Percentiles rank a stretch among this genome's conserved stretches.
Evolutionary conservation across 495 filamentous ascomycete genomes (phyloP).

Genomic region (Hypoxylon lienhwacheense): DNA sequence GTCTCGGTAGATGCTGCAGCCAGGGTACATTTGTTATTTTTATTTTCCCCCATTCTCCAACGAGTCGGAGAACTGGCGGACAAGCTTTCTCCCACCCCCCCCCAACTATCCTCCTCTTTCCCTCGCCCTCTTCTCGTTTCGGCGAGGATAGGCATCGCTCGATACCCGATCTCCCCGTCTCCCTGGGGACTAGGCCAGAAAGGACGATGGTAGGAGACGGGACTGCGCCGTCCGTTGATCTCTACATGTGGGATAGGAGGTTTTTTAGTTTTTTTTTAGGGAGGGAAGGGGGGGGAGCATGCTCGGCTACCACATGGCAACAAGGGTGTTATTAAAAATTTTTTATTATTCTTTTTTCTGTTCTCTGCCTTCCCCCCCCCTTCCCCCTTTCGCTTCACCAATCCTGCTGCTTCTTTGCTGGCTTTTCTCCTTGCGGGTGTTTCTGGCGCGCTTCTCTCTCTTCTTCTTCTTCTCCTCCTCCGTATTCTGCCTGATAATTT

Average conservation of each 20-base stretch:
- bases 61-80: slow-evolving; percentile 11
- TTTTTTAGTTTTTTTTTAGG: no score
- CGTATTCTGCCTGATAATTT: slow-evolving; percentile 35
- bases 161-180: slow-evolving; percentile 33
- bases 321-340: no score
- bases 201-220: no score
- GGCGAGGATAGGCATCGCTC: slow-evolving; percentile 22
- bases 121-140: no score
- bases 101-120: no score
- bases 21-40: slow-evolving; percentile 16
- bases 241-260: no score
- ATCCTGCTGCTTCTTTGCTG: no score
- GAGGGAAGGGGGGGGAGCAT: slow-evolving; percentile 19
- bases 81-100: no score
- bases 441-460: slow-evolving; percentile 4
- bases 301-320: slow-evolving; percentile 34
- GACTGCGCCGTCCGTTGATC: slow-evolving; percentile 33
- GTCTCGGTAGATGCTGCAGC: slow-evolving; percentile 11
- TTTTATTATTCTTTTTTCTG: slow-evolving; percentile 11
- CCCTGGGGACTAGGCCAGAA: slow-evolving; percentile 27
- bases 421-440: not conserved
- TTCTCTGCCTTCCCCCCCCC: not conserved
- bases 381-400: not conserved
- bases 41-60: slow-evolving; percentile 17
- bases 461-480: not conserved